Conservation (phyloP, 139 green algal species). For the Chlorella sp. region DNA sequence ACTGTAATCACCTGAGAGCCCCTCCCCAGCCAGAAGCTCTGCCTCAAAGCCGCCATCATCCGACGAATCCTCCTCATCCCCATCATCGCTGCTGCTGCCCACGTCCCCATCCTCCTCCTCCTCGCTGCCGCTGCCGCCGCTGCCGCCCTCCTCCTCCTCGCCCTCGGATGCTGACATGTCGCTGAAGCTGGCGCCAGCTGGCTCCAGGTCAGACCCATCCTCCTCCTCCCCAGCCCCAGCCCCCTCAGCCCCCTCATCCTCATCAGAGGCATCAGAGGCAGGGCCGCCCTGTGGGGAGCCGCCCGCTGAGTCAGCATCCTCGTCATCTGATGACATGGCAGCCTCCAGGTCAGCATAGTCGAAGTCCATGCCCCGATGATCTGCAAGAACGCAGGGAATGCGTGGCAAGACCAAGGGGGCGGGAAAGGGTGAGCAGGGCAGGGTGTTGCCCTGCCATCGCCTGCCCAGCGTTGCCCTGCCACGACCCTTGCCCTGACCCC, state of each 20-base stretch:
- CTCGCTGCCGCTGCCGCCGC: neutral
- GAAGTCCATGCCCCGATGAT: constrained; percentile 37
- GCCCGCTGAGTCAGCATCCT: neutral
- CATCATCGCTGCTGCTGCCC: neutral
- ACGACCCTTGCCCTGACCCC: neutral
- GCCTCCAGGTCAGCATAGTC: constrained; percentile 68
- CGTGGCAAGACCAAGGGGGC: neutral
- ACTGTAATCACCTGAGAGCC: neutral
- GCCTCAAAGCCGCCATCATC: constrained; percentile 19
- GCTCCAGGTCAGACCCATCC: neutral
- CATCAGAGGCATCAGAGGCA: neutral
- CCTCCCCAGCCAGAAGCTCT: neutral
- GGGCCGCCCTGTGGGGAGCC: neutral
- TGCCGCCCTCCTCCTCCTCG: neutral
- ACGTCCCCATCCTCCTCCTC: neutral
- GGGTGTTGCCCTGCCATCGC: neutral
- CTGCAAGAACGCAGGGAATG: neutral
- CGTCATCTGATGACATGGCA: constrained; percentile 51
- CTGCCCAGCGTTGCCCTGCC: no score
- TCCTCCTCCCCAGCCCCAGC: neutral
- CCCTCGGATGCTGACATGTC: constrained; percentile 13
- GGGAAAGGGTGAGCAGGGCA: neutral
- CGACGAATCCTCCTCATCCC: constrained; percentile 28
- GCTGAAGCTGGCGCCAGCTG: neutral
- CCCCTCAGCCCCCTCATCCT: neutral